Evolutionary conservation across 2,329 filamentous ascomycete genomes (phyloP).

Genomic region (Trichoderma koningiopsis): DNA sequence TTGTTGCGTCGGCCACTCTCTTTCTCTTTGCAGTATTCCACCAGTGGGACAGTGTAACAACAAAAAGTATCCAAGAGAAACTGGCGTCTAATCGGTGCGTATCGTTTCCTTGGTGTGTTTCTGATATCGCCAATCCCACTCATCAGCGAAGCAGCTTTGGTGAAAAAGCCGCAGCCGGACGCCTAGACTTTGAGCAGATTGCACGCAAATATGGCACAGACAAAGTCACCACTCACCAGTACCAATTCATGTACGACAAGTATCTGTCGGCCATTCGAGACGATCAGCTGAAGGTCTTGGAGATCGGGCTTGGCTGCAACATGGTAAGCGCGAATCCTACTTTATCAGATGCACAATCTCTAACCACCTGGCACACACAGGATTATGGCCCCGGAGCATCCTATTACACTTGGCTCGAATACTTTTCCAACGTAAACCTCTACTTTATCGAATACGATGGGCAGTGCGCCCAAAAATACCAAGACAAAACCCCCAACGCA

Average conservation of each 20-base stretch:
- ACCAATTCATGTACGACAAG: constrained; percentile 46
- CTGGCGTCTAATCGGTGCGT: constrained; percentile 20
- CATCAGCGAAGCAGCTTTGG: background rate
- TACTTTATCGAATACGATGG: constrained; percentile 47
- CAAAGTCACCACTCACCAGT: constrained; percentile 44
- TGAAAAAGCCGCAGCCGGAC: background rate
- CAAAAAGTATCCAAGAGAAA: constrained; percentile 16
- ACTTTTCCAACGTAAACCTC: constrained; percentile 43
- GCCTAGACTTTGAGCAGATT: constrained; percentile 31
- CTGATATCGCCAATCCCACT: background rate
- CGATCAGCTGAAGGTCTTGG: constrained; percentile 43
- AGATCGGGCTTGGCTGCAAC: constrained; percentile 46
- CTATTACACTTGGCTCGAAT: constrained; percentile 46
- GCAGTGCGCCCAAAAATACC: constrained; percentile 41
- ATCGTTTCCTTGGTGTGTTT: too few relatives aligned
- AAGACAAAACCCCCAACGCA: constrained; percentile 38
- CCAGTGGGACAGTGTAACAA: constrained; percentile 19
- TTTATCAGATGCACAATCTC: background rate
- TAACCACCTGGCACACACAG: constrained; percentile 23
- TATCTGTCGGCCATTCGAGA: constrained; percentile 39
- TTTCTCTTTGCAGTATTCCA: constrained; percentile 25
- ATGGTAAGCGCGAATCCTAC: constrained; percentile 32
- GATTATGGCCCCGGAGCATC: constrained; percentile 42
- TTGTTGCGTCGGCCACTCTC: constrained; percentile 10
- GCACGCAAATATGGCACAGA: constrained; percentile 43